These are phyloP conservation scores for Solanum rostratum DNA, from an alignment of 257 asterid genomes.

Conservation along the genomic window DNA sequence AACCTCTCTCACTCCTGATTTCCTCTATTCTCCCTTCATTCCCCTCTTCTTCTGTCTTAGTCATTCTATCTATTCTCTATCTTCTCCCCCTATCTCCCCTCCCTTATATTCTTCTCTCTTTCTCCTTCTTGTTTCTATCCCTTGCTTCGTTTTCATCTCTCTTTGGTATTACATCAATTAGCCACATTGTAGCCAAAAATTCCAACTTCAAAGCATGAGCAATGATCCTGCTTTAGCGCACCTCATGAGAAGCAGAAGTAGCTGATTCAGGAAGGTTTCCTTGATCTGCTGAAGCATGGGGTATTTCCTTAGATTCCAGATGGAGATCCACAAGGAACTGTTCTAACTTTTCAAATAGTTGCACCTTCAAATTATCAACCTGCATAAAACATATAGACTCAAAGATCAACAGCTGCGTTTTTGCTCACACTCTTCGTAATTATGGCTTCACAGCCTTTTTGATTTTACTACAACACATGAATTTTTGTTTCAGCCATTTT, in stretches of 20 bases:
- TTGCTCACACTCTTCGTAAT: neutral
- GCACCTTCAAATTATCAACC: slow-evolving; percentile 88
- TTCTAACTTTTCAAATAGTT: slow-evolving; percentile 84
- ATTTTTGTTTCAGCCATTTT: neutral
- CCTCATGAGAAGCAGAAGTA: slow-evolving; percentile 61
- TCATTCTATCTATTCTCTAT: neutral
- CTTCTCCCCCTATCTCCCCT: neutral
- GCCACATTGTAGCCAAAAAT: neutral
- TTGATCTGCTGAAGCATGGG: slow-evolving; percentile 27
- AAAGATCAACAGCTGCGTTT: neutral
- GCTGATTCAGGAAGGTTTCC: slow-evolving; percentile 28
- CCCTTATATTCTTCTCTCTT: neutral
- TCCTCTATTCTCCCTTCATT: neutral
- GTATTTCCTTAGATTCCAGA: slow-evolving; percentile 54
- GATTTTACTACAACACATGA: neutral
- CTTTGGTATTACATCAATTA: neutral
- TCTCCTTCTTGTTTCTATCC: neutral
- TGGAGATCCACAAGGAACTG: slow-evolving; percentile 83
- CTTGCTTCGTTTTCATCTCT: neutral
- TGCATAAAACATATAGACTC: slow-evolving; percentile 16
- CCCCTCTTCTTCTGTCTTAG: neutral
- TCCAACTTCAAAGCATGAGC: neutral
- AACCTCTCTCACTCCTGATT: neutral
- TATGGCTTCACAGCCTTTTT: neutral
- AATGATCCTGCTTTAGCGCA: slow-evolving; percentile 18